Evolutionary conservation across 768 basidiomycete species (phyloP).

Genomic region (Russula abietina): DNA sequence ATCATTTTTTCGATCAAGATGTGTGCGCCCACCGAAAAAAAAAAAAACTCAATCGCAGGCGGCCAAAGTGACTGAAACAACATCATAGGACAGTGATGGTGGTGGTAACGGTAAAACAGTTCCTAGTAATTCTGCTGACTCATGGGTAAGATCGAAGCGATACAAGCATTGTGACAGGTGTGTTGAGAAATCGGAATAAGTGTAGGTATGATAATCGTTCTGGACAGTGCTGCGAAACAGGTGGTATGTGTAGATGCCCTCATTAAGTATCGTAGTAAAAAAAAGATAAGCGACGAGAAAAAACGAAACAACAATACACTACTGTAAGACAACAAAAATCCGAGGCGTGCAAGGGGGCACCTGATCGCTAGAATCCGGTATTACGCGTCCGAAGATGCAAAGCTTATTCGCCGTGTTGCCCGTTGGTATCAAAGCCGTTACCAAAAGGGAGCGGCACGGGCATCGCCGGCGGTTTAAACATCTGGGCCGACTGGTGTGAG

Average conservation of each 20-base stretch:
- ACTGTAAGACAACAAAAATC: background rate
- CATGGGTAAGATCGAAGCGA: constrained; percentile 1
- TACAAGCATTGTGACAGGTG: constrained; percentile 16
- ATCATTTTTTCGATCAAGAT: constrained; percentile 14
- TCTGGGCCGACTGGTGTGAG: background rate
- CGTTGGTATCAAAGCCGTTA: constrained; percentile 7
- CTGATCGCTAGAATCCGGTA: background rate
- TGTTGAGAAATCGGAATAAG: constrained; percentile 1
- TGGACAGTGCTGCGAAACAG: constrained; percentile 16
- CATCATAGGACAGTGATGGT: constrained; percentile 2
- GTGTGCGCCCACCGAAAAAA: background rate
- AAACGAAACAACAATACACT: background rate
- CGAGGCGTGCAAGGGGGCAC: background rate
- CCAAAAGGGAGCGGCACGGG: constrained; percentile 17
- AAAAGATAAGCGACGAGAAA: background rate
- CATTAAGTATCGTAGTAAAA: constrained; percentile 20
- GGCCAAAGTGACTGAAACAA: background rate
- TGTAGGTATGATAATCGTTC: constrained; percentile 15
- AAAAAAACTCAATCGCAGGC: constrained; percentile 9
- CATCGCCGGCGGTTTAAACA: constrained; percentile 1
- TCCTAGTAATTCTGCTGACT: constrained; percentile 8
- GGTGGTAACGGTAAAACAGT: constrained; percentile 6
- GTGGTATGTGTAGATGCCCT: constrained; percentile 17
- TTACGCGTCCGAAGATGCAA: background rate
- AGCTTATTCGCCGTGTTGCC: background rate